phyloP scores from a whole-genome alignment of 305 asterid genomes.

The Fraxinus xanthoxyloides region DNA sequence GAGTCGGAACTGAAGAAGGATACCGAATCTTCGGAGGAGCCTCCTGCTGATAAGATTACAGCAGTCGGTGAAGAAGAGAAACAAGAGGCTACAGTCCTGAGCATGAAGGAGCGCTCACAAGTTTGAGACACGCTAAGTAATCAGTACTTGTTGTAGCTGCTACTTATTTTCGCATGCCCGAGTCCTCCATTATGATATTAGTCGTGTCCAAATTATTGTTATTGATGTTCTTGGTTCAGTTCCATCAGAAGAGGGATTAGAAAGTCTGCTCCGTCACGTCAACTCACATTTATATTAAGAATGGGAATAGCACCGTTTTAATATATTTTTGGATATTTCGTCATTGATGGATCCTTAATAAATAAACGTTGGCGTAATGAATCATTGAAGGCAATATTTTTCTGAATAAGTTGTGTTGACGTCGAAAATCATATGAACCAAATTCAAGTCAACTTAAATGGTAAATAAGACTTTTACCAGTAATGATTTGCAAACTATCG shows the following conservation, averaged over 20 bases:
- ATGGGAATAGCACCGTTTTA: not conserved
- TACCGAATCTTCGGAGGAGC: slow-evolving; percentile 34
- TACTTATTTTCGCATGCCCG: not conserved
- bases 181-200: slow-evolving; percentile 11
- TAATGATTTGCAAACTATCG: too few relatives aligned
- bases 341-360: not conserved
- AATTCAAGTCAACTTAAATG: too few relatives aligned
- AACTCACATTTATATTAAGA: not conserved
- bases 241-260: not conserved
- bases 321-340: not conserved
- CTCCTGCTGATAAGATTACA: slow-evolving; percentile 25
- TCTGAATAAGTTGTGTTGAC: too few relatives aligned
- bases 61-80: slow-evolving; percentile 37
- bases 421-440: too few relatives aligned
- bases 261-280: not conserved
- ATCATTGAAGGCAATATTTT: not conserved
- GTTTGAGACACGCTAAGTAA: not conserved
- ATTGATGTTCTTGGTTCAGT: not conserved
- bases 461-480: too few relatives aligned
- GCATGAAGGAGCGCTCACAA: slow-evolving; percentile 31
- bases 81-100: slow-evolving; percentile 33
- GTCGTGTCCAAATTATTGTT: not conserved
- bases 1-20: slow-evolving; percentile 74
- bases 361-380: not conserved
- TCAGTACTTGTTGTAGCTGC: slow-evolving; percentile 23